phyloP scores from a whole-genome alignment of 305 asterid species.

The Fraxinus greggii region DNA sequence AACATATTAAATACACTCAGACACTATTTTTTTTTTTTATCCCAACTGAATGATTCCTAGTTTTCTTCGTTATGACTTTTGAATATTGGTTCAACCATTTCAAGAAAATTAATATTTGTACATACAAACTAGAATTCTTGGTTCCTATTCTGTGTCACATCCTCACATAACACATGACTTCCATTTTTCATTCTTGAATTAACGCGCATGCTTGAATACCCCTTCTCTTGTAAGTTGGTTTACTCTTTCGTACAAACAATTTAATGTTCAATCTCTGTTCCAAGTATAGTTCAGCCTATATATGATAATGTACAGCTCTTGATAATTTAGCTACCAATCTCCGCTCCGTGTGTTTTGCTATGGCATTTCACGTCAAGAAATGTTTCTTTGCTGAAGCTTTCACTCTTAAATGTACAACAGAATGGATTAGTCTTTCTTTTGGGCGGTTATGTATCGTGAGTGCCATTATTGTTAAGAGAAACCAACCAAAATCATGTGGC shows the following conservation, averaged over 20 bases:
- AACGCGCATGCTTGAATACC: neutral
- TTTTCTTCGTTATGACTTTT: neutral
- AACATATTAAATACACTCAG: neutral
- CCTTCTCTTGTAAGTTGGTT: neutral
- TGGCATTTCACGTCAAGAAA: neutral
- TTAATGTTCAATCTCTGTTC: neutral
- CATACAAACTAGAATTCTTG: neutral
- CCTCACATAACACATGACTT: neutral
- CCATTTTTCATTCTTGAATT: neutral
- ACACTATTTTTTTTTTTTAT: neutral
- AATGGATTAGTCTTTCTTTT: neutral
- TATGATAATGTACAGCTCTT: neutral
- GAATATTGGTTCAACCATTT: neutral
- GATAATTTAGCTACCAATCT: neutral
- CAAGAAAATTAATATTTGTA: neutral
- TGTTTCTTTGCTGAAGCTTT: neutral
- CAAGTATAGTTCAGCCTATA: neutral
- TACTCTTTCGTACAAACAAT: neutral
- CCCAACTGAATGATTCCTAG: neutral
- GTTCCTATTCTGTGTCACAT: too few species aligned
- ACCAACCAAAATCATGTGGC: neutral
- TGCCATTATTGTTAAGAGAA: neutral
- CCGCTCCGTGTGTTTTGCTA: neutral
- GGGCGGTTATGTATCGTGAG: neutral
- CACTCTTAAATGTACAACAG: neutral